Evolutionary conservation across 164 flowering plant species (phyloP).

Genomic region (Euptelea pleiosperma): DNA sequence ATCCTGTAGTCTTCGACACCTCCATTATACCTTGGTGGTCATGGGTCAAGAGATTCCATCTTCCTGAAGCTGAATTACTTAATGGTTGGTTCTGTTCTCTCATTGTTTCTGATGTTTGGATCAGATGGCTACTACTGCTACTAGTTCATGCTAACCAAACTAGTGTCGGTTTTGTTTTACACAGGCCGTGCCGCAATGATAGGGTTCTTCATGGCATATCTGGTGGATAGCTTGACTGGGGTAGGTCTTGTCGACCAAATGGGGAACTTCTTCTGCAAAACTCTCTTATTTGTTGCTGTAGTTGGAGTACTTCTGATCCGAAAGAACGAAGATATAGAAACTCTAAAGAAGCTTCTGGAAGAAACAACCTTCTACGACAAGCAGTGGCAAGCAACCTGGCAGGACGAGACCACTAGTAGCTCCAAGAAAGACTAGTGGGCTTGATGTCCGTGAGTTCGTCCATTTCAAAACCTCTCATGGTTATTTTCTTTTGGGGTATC

Average conservation of each 20-base stretch:
- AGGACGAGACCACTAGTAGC: conserved; percentile 52
- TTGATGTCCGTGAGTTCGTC: conserved; percentile 8
- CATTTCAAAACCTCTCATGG: background rate
- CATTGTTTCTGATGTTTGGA: conserved; percentile 6
- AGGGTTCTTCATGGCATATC: conserved; percentile 96
- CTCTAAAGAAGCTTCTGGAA: conserved; percentile 71
- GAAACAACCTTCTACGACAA: conserved; percentile 94
- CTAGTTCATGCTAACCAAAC: conserved; percentile 5
- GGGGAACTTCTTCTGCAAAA: conserved; percentile 98
- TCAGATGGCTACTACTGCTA: background rate
- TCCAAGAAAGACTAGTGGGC: conserved; percentile 34
- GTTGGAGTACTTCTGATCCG: conserved; percentile 75
- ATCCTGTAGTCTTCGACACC: conserved; percentile 84
- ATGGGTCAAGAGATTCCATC: conserved; percentile 93
- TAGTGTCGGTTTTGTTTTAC: conserved; percentile 2
- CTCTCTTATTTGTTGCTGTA: conserved; percentile 77
- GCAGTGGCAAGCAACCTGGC: conserved; percentile 99
- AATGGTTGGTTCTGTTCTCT: conserved; percentile 55
- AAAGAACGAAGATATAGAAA: conserved; percentile 89
- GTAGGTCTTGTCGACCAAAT: conserved; percentile 95
- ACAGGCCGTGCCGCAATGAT: conserved; percentile 97
- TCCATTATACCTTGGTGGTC: conserved; percentile 99
- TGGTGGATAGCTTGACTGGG: conserved; percentile 95
- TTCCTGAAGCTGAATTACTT: conserved; percentile 93
- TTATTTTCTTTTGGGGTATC: conserved; percentile 1